Base-by-base conservation (phyloP, 306 rosid species). In the Benincasa hispida region DNA sequence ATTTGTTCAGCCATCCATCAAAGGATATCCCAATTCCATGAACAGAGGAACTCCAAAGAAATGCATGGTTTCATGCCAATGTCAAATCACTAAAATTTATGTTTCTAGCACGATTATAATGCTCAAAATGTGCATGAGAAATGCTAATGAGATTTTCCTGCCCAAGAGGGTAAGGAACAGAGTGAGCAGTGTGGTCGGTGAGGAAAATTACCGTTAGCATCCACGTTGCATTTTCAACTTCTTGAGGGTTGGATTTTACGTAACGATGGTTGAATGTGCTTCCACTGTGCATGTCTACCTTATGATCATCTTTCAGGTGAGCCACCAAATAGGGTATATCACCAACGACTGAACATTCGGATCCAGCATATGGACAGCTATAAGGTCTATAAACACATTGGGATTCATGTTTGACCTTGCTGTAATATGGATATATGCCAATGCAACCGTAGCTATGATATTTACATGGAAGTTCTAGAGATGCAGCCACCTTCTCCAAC, bases 191-290 rank as follows among this genome's bases (percentile, higher is more conserved):
- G 5, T 0, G 18, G 50, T 30, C 8, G 48, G 76, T 30, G 76
- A 0, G 82, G 80, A 79, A 81, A 25, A 72, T 55, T 89, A 93
- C 98, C 95, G 98, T 93, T 66, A 93, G 85, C 97, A 93, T 93
- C 97, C 98, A 93, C 0, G 98, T 93, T 24, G 98, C 98, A 30
- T 93, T 93, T 88, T 93, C 98, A 65, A 93, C 97, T 83, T 93
- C 97, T 82, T 93, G 97, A 17, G 98, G 95, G 79, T 93, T 93
- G 70, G 95, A 93, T 86, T 93, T 93, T 78, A 93, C 98, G 27
- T 93, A 91, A 18, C 98, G 97, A 84, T 93, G 98, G 86, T 93
- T 93, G 82, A 93, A 93, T 72, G 97, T 91, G 85, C 95, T 89
- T 61, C 98, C 98, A 83, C 61, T 88, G 83, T 93, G 98, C 98